Percentiles rank a stretch among this genome's conserved stretches.
Conservation (phyloP, 2,329 filamentous ascomycete species). For the Helotiales sp. region DNA sequence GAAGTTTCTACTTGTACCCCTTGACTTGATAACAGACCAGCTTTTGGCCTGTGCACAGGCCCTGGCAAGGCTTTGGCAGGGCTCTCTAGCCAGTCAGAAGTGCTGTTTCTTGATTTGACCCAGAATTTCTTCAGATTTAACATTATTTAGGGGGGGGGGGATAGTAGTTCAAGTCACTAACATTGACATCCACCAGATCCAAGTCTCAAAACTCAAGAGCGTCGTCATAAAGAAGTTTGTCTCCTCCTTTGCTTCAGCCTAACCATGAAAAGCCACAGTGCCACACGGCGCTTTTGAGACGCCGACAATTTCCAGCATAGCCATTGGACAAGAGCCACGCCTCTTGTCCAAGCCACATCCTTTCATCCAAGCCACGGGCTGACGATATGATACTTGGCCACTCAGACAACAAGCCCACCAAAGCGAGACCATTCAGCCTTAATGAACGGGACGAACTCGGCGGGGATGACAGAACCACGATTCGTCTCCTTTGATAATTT, state of each 20-base stretch:
- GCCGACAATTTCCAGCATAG: neutral
- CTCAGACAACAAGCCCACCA: neutral
- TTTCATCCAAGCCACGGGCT: constrained; percentile 1
- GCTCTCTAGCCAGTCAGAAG: too few species aligned
- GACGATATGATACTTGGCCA: neutral
- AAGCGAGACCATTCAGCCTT: neutral
- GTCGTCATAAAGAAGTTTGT: neutral
- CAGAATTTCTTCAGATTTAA: neutral
- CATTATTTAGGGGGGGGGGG: neutral
- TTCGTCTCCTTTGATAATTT: neutral
- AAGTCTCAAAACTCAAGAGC: neutral
- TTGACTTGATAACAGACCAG: too few species aligned
- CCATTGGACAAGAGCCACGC: neutral
- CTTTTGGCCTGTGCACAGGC: too few species aligned
- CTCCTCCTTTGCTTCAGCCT: neutral
- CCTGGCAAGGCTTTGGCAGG: too few species aligned
- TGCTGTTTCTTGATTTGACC: too few species aligned
- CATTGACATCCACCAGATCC: neutral
- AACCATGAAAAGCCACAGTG: neutral
- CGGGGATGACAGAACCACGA: neutral
- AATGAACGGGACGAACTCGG: neutral
- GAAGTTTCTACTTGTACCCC: too few species aligned
- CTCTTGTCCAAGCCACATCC: neutral
- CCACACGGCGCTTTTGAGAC: neutral
- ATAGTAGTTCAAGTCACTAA: neutral